A percentile compares a stretch with the other conserved stretches of the same genome.
phyloP scores from a whole-genome alignment of 1,284 basidiomycete species.

The Marasmius oreades region DNA sequence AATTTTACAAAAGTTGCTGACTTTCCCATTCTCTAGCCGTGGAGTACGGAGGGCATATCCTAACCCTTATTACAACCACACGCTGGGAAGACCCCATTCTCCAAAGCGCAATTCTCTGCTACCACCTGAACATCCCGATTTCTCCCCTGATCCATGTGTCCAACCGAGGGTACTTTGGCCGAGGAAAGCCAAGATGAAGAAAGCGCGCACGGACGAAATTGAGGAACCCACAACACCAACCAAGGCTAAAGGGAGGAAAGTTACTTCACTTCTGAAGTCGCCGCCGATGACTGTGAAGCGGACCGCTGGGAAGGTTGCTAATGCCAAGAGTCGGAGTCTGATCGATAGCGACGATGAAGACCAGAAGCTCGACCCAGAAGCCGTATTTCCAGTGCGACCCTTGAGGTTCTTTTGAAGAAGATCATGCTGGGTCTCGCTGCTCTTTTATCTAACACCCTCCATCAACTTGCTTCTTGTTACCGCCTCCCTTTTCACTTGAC shows the following conservation, averaged over 20 bases:
- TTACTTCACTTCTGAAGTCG: neutral
- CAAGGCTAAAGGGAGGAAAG: neutral
- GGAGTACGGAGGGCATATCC: conserved; percentile 45
- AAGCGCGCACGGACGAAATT: neutral
- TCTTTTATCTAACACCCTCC: too few species aligned
- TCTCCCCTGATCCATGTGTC: conserved; percentile 37
- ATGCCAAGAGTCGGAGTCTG: neutral
- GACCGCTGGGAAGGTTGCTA: neutral
- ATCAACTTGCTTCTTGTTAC: too few species aligned
- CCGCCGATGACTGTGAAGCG: neutral
- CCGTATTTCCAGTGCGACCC: neutral
- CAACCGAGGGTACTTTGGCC: conserved; percentile 11
- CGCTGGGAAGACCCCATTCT: conserved; percentile 31
- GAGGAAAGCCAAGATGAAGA: neutral
- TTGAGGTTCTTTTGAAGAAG: neutral
- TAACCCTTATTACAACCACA: conserved; percentile 49
- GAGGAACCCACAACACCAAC: neutral
- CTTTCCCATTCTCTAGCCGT: conserved; percentile 35
- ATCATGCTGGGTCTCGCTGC: too few species aligned
- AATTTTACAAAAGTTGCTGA: conserved; percentile 1
- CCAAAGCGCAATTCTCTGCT: conserved; percentile 41
- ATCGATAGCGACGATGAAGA: conserved; percentile 10
- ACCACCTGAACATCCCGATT: conserved; percentile 49
- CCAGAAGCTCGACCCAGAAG: neutral
- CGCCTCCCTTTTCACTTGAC: too few species aligned